Base-by-base conservation (phyloP, 2,329 filamentous ascomycete species). In the Tolypocladium cylindrosporum region DNA sequence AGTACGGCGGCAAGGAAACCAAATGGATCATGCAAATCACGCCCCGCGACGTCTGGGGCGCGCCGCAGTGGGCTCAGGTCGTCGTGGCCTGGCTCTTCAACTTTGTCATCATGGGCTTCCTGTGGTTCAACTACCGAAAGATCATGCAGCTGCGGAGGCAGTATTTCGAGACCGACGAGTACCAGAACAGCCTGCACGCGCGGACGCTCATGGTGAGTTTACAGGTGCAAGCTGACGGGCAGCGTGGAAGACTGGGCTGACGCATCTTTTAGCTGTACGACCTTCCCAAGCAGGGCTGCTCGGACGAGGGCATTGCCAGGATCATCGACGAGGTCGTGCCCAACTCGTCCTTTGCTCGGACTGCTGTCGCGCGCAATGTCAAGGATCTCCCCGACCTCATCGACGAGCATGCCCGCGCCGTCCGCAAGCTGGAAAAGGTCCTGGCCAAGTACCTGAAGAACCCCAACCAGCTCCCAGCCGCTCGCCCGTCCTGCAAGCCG, bases 401-500 rank as follows among this genome's bases (percentile, higher is more conserved):
- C 61, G 84, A 88, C 59, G 82, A 95, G 68, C 92, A 99, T 67
- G 87, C 91, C 57, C 79, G 88, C 62, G 81, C 86, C 0, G 94
- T 99, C 40, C 85, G 90, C 54, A 81, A 90, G 64, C 80, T 99
- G 43, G 94, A 99, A 70, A 82, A 83, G 52, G 82, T 95, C 4
- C 75, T 99, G 57, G 89, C 94, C 42, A 95, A 89, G 65, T 97
- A 99, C 69, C 79, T 99, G 53, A 95, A 89, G 72, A 88, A 96
- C 60, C 94, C 94, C 0, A 81, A 88, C 61, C 84, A 87, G 61
- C 79, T 97, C 0, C 94, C 94, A 0, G 66, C 88, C 0, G 84
- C 83, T 24, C 83, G 94, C 40, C 94, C 94, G 1, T 80, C 82
- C 54, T 95, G 92, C 77, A 85, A 82, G 51, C 89, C 90, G 0